Percentiles rank a stretch among this genome's conserved stretches.
These are phyloP conservation scores for Babjeviella inositovora DNA, from an alignment of 805 yeast species.

Conservation along the genomic window DNA sequence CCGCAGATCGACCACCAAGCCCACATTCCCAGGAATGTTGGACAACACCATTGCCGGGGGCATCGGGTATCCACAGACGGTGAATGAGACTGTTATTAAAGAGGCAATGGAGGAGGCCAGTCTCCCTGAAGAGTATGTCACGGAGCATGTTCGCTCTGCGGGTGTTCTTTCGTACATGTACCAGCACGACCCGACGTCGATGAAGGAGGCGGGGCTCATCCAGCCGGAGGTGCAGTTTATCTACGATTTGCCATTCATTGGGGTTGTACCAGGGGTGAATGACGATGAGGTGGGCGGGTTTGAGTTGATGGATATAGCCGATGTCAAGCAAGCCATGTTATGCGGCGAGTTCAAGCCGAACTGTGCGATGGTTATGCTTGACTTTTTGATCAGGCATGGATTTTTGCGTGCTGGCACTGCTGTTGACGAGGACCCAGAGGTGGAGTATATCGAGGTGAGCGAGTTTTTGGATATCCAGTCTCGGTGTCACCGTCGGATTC, in stretches of 20 bases:
- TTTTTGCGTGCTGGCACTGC: too few species aligned
- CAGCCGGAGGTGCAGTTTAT: slow-evolving; percentile 85
- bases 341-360: slow-evolving; percentile 75
- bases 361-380: slow-evolving; percentile 65
- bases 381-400: slow-evolving; percentile 82
- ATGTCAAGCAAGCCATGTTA: slow-evolving; percentile 31
- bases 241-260: slow-evolving; percentile 48
- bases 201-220: slow-evolving; percentile 28
- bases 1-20: slow-evolving; percentile 57
- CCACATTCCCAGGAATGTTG: slow-evolving; percentile 80
- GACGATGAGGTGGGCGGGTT: slow-evolving; percentile 72
- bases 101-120: slow-evolving; percentile 92
- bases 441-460: too few species aligned
- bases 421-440: too few species aligned
- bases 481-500: too few species aligned
- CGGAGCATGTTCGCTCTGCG: slow-evolving; percentile 20
- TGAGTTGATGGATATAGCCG: slow-evolving; percentile 39
- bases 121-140: slow-evolving; percentile 32
- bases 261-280: slow-evolving; percentile 33
- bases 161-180: slow-evolving; percentile 63
- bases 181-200: slow-evolving; percentile 13
- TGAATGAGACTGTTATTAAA: slow-evolving; percentile 63
- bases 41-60: slow-evolving; percentile 97
- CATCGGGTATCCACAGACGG: slow-evolving; percentile 63
- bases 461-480: too few species aligned